These are phyloP conservation scores for Paspalum vaginatum DNA, from an alignment of 176 grass and related monocot genomes.

Conservation along the genomic window DNA sequence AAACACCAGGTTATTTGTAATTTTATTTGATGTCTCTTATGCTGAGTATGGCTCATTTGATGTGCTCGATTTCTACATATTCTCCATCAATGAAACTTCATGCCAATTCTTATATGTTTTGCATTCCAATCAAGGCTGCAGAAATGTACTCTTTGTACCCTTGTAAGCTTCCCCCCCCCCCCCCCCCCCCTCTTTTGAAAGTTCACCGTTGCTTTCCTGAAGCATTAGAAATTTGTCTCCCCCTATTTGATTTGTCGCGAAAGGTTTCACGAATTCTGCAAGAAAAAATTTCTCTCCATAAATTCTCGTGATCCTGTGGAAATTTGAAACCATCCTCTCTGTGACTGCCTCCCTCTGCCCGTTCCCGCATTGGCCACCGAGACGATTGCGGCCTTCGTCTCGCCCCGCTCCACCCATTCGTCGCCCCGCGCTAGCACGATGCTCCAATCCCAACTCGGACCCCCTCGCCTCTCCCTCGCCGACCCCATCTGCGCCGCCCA, in stretches of 20 bases:
- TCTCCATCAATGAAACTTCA: not conserved
- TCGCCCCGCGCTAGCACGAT: conserved; percentile 27
- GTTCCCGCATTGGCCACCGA: not conserved
- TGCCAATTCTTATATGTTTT: not conserved
- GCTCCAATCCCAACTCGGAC: conserved; percentile 30
- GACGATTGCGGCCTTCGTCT: not conserved
- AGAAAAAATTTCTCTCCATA: not conserved
- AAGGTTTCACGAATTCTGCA: not conserved
- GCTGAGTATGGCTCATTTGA: conserved; percentile 12
- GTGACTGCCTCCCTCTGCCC: not conserved
- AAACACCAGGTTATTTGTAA: not conserved
- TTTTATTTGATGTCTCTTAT: conserved; percentile 14
- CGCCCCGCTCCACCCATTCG: conserved; percentile 3
- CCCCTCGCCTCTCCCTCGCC: conserved; percentile 7
- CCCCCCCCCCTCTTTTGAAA: not conserved
- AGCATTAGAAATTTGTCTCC: not conserved
- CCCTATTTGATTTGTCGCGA: not conserved
- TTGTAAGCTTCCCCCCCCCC: too few species aligned
- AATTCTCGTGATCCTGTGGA: not conserved
- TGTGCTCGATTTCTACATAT: not conserved
- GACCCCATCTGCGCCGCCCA: conserved; percentile 19
- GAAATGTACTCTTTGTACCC: not conserved
- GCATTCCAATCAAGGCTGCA: not conserved
- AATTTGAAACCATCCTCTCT: not conserved
- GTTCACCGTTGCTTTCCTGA: not conserved